These are phyloP conservation scores for Tranzscheliella williamsii DNA, from an alignment of 1,284 basidiomycete genomes.

Conservation along the genomic window DNA sequence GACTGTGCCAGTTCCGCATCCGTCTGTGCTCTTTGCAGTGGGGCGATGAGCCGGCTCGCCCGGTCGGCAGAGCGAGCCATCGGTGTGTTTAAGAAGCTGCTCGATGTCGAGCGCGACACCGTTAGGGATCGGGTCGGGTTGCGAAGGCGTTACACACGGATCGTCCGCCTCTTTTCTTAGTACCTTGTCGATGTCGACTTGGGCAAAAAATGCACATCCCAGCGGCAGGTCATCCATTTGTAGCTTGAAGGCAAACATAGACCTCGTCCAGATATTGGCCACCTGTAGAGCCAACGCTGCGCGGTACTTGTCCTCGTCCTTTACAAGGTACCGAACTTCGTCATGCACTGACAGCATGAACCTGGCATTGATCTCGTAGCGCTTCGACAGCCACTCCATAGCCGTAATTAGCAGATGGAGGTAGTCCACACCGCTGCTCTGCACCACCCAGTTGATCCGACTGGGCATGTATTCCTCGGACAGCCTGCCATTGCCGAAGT, in stretches of 20 bases:
- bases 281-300: slow-evolving; percentile 91
- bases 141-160: slow-evolving; percentile 90
- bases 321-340: slow-evolving; percentile 89
- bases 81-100: slow-evolving; percentile 66
- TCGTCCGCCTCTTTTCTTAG: slow-evolving; percentile 95
- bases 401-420: slow-evolving; percentile 92
- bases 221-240: slow-evolving; percentile 96
- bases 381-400: slow-evolving; percentile 83
- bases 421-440: slow-evolving; percentile 97
- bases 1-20: background rate
- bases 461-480: slow-evolving; percentile 91
- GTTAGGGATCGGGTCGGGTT: slow-evolving; percentile 77
- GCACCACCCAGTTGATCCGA: slow-evolving; percentile 98
- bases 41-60: too few species aligned
- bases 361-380: slow-evolving; percentile 83
- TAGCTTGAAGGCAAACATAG: slow-evolving; percentile 86
- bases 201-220: slow-evolving; percentile 86
- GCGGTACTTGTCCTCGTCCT: slow-evolving; percentile 83
- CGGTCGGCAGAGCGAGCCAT: slow-evolving; percentile 46
- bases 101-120: slow-evolving; percentile 83
- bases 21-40: background rate
- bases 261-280: slow-evolving; percentile 93
- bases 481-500: slow-evolving; percentile 64
- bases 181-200: slow-evolving; percentile 89
- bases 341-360: slow-evolving; percentile 98